Evolutionary conservation across 371 early-diverging fungal genomes (phyloP), one percentile per base, ranked within the genome.

Genomic region (Dichotomocladium elegans): DNA sequence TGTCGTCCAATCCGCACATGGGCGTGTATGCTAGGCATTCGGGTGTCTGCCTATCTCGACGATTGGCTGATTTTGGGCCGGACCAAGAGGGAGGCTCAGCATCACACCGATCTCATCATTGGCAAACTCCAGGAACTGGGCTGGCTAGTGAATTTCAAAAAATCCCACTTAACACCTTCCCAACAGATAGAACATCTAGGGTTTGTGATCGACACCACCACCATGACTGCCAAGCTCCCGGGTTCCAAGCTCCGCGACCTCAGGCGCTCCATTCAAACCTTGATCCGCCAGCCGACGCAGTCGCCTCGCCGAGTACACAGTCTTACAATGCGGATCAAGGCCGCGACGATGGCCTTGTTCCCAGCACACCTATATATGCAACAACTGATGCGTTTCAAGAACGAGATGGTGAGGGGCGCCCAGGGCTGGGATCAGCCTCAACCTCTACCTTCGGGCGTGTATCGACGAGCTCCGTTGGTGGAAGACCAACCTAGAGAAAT

Each of bases 31-130:
- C 49, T 57, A 15, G 59, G 62, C 0, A 60, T 68, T 3, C 40
- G 54, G 4, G 12, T 68, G 4, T 37, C 46, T 2, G 62, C 60
- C 2, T 68, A 68, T 26, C 33, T 68, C 14, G 64, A 64, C 62
- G 60, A 68, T 46, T 63, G 61, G 61, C 33, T 63, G 11, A 6
- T 61, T 0, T 45, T 58, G 9, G 63, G 57, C 29, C 26, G 43
- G 19, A 37, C 42, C 2, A 12, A 24, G 9, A 42, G 45, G 17
- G 27, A 41, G 25, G 48, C 55, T 14, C 27, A 21, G 2, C 28
- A 55, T 1, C 51, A 41, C 24, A 44, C 53, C 44, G 64, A 64
- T 34, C 57, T 25, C 34, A 14, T 57, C 3, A 57, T 44, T 11
- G 15, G 21, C 29, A 44, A 33, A n/a, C 33, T 33, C 14, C 33